Evolutionary conservation across 1,139 yeast genomes (phyloP), one percentile per base, ranked within the genome.

Genomic region (Geotrichum citri-aurantii): DNA sequence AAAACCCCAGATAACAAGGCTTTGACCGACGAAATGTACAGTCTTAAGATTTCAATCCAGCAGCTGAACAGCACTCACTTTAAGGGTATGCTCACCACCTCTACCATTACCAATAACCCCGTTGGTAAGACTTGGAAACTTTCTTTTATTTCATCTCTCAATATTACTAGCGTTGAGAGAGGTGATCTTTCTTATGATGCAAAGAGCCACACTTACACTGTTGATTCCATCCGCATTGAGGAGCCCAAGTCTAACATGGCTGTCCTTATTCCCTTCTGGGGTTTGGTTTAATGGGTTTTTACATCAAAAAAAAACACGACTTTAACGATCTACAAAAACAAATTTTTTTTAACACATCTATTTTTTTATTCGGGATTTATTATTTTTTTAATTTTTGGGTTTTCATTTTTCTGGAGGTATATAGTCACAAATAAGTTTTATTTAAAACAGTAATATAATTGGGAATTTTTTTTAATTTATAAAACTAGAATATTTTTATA

Each of bases 191-290:
- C 24, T 6, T 42, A 47, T 24, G 50, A 55, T n/a, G 23, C 42
- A 3, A 10, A 27, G 17, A 40, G 40, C 1, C 26, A 29, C 17
- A 19, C 31, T 21, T 59, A 52, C 50, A 52, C 50, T 5, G 33
- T 59, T 37, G 49, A 53, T 19, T 49, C 57, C 8, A 56, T 55
- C 46, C 53, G 47, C 21, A 27, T 23, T 14, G 54, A 50, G 31
- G 61, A 59, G 37, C 59, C 59, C 3, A 24, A 48, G 19, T 49
- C 56, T 11, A 52, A 52, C 24, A 59, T 59, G 61, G 61, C 59
- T 8, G 50, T 59, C 33, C 33, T 40, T 5, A 51, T 59, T 50
- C 59, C 58, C 12, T 59, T 55, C 56, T 59, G 59, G 57, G 61
- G 59, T 23, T 17, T 40, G 19, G 11, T 48, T 5, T 54, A 17